Base-by-base conservation (phyloP, 176 grass and related monocot species). In the Neostapfia colusana region DNA sequence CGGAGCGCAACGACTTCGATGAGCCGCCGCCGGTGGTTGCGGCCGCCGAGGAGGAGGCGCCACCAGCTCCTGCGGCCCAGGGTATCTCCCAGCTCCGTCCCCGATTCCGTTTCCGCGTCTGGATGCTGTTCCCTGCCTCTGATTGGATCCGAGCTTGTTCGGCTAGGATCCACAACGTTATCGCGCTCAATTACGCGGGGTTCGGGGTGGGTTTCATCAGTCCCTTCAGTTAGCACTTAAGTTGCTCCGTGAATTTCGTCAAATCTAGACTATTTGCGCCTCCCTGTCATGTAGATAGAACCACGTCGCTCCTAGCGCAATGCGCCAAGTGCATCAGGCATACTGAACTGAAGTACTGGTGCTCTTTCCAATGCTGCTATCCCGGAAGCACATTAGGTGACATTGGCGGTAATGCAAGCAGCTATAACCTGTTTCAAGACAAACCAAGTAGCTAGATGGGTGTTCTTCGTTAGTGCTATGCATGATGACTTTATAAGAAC, bases 1-100 rank as follows among this genome's bases (percentile, higher is more conserved):
- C 51, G 39, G 77, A 38, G 77, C 77, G 65, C 51, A 51, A 79
- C 8, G 65, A 79, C 25, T 79, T 79, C 38, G 65, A 59, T 37
- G 77, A 69, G 25, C 8, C 65, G 25, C 7, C 37, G 37, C 38
- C 37, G 14, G 75, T 45, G 13, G 34, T 27, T 18, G 63, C 41
- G 18, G 50, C 57, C 38, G 50, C 31, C 20, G 16, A 39, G n/a
- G 21, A 24, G n/a, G 76, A 79, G 35, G 64, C 10, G 25, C 10
- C 77, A 1, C 65, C 49, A 18, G 63, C 64, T 79, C 49, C 77
- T 58, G 49, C 65, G 25, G 18, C 65, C 17, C 38, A 69, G 41
- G 77, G 77, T 79, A 79, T 79, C n/a, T 59, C 3, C 24, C 38
- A 10, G 3, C 10, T 21, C 50, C 21, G 18, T 25, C 18, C 15